These are phyloP conservation scores for Cordyceps cateniannulata DNA, from an alignment of 2,329 filamentous ascomycete genomes.

Conservation along the genomic window DNA sequence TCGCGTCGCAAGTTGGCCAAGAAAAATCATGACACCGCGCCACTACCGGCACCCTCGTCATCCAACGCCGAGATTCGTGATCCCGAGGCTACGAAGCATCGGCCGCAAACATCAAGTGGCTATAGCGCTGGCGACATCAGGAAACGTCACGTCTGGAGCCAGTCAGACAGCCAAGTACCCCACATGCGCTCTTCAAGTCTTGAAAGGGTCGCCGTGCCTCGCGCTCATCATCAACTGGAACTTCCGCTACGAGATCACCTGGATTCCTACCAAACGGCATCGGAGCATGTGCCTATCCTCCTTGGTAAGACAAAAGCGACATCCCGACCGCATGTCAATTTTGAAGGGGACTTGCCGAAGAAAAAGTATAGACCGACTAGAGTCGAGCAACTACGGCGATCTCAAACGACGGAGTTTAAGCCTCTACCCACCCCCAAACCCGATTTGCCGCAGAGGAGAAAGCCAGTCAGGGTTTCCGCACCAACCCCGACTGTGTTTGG, in stretches of 20 bases:
- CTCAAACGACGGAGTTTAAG: not conserved
- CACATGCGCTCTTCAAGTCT: not conserved
- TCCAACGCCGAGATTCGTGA: not conserved
- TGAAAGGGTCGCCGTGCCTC: not conserved
- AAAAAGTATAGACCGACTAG: not conserved
- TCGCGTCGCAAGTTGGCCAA: not conserved
- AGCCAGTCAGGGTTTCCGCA: not conserved
- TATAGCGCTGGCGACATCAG: not conserved
- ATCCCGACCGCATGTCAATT: not conserved
- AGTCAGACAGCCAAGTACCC: not conserved
- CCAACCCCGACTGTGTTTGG: not conserved
- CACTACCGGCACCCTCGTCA: not conserved
- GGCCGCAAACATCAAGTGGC: not conserved
- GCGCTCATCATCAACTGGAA: not conserved
- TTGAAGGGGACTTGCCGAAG: not conserved
- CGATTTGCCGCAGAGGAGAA: conserved; percentile 1
- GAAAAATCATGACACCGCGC: not conserved
- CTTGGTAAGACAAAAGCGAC: not conserved
- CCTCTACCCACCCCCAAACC: not conserved
- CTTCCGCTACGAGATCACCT: not conserved
- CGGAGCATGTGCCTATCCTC: not conserved
- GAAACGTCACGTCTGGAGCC: not conserved
- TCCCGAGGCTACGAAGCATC: not conserved
- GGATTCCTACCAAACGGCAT: not conserved
- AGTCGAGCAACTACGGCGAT: not conserved